Conservation (phyloP, 306 rosid genomes). For the Echinosophora koreensis region DNA sequence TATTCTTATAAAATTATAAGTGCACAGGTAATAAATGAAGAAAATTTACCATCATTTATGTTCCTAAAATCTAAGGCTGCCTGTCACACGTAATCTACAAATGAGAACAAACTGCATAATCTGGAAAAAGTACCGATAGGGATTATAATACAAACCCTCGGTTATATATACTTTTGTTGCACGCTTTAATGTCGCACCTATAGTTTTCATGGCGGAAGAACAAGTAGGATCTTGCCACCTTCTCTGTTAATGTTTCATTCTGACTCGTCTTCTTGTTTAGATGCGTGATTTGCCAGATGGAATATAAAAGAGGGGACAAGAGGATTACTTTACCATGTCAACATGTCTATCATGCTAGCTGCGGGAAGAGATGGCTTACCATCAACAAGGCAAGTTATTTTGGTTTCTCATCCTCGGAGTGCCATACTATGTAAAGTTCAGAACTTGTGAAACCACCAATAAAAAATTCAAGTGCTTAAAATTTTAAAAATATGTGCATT, state of each 20-base stretch:
- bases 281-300: constrained; percentile 98
- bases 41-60: constrained; percentile 30
- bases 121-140: constrained; percentile 12
- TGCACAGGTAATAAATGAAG: background rate
- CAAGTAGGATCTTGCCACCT: background rate
- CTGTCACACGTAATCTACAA: constrained; percentile 10
- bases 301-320: constrained; percentile 83
- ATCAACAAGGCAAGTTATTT: constrained; percentile 78
- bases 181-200: constrained; percentile 14
- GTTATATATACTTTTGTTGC: constrained; percentile 14
- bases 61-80: constrained; percentile 20
- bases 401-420: constrained; percentile 3
- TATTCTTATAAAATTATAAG: constrained; percentile 16
- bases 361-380: constrained; percentile 94
- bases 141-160: background rate
- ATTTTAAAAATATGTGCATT: constrained; percentile 22
- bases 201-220: background rate
- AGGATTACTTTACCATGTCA: constrained; percentile 89
- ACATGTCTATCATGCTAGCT: constrained; percentile 80
- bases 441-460: background rate
- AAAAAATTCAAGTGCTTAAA: background rate
- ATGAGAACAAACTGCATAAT: constrained; percentile 34
- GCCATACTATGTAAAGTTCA: background rate
- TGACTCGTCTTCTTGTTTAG: constrained; percentile 54
- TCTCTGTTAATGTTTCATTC: background rate